phyloP scores from a whole-genome alignment of 1,284 basidiomycete genomes.

The Malassezia psittaci region DNA sequence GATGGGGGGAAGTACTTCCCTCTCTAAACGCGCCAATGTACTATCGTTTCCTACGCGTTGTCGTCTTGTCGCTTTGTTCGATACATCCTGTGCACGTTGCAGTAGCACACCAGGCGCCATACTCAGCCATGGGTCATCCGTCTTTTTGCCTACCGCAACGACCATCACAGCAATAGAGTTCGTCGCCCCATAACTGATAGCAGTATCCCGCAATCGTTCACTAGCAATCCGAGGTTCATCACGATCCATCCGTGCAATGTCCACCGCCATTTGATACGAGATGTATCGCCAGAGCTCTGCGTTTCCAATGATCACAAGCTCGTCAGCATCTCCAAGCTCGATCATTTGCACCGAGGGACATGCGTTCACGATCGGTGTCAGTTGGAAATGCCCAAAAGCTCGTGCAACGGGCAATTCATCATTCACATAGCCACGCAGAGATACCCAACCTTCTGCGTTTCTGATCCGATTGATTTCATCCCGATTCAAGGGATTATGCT shows the following conservation, averaged over 20 bases:
- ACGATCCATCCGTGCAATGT: constrained; percentile 74
- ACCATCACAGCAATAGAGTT: constrained; percentile 98
- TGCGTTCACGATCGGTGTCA: constrained; percentile 82
- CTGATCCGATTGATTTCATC: constrained; percentile 77
- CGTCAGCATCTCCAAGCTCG: constrained; percentile 72
- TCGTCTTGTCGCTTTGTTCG: constrained; percentile 29
- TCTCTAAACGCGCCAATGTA: constrained; percentile 57
- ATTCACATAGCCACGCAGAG: constrained; percentile 83
- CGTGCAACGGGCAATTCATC: constrained; percentile 84
- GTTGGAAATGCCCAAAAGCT: constrained; percentile 85
- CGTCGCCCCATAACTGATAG: constrained; percentile 90
- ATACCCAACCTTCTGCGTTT: constrained; percentile 87
- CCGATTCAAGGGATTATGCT: constrained; percentile 83
- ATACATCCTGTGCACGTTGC: neutral
- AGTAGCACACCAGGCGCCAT: constrained; percentile 26
- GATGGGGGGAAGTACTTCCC: constrained; percentile 74
- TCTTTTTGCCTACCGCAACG: constrained; percentile 70
- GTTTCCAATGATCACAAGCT: constrained; percentile 94
- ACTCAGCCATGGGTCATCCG: constrained; percentile 49
- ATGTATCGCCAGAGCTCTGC: constrained; percentile 87
- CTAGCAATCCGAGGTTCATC: constrained; percentile 92
- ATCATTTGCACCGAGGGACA: constrained; percentile 67
- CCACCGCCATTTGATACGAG: constrained; percentile 89
- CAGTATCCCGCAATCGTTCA: constrained; percentile 90
- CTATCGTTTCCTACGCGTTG: constrained; percentile 36